Percentiles rank a stretch among this genome's conserved stretches.
These are phyloP conservation scores for Schizophyllum commune DNA, from an alignment of 1,284 basidiomycete species.

Conservation along the genomic window DNA sequence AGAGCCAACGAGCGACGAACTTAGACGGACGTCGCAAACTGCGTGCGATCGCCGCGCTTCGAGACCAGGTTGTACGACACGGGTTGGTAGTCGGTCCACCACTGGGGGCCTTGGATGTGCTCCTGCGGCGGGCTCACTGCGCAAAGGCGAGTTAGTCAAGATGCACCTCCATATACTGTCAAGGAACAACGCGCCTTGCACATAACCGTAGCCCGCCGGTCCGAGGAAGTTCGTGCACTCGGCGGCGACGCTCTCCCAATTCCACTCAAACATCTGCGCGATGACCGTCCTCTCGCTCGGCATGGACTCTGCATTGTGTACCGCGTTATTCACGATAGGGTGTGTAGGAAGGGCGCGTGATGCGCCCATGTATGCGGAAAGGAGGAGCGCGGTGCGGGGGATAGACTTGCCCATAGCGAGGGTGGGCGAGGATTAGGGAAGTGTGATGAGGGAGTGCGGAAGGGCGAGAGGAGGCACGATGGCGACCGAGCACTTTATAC, in stretches of 20 bases:
- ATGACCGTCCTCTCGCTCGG: conserved; percentile 31
- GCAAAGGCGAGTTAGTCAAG: background rate
- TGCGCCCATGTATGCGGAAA: background rate
- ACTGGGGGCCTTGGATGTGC: conserved; percentile 41
- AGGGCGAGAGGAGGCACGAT: too few relatives aligned
- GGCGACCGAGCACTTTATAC: too few relatives aligned
- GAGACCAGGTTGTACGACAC: conserved; percentile 55
- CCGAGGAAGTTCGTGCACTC: conserved; percentile 63
- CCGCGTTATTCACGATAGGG: background rate
- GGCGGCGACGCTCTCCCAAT: conserved; percentile 48
- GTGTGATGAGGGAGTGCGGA: too few relatives aligned
- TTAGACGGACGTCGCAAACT: conserved; percentile 25
- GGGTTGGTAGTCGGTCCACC: conserved; percentile 69
- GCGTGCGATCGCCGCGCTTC: conserved; percentile 46
- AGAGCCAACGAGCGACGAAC: background rate
- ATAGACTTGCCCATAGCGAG: too few relatives aligned
- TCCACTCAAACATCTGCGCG: conserved; percentile 55
- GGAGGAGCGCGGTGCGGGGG: too few relatives aligned
- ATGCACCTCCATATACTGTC: background rate
- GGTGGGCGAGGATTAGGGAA: too few relatives aligned
- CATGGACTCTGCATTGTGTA: background rate
- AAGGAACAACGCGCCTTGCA: conserved; percentile 42
- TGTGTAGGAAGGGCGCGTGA: background rate
- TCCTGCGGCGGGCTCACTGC: conserved; percentile 43
- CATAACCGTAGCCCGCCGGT: conserved; percentile 58